Conservation (phyloP, 2,329 filamentous ascomycete species). For the Talaromyces sp. region DNA sequence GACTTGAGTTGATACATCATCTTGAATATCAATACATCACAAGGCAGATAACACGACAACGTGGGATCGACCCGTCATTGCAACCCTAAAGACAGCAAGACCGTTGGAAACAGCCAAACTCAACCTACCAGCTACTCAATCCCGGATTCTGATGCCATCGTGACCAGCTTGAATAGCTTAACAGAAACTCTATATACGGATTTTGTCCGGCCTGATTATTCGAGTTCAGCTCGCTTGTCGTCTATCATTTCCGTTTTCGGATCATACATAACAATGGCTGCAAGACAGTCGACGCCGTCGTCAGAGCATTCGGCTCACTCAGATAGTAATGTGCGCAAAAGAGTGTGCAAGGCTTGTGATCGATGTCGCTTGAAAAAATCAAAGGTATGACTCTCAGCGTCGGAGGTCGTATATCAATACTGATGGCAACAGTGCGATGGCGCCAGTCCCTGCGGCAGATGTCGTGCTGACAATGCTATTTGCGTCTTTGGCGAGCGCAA, state of each 20-base stretch:
- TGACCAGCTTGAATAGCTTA: slow-evolving; percentile 9
- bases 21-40: not conserved
- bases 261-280: slow-evolving; percentile 30
- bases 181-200: not conserved
- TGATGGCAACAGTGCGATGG: slow-evolving; percentile 53
- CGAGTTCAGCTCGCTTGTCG: not conserved
- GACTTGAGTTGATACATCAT: not conserved
- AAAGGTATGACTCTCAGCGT: slow-evolving; percentile 46
- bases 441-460: slow-evolving; percentile 58
- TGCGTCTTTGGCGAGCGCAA: slow-evolving; percentile 65
- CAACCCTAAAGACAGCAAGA: not conserved
- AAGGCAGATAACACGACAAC: not conserved
- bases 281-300: slow-evolving; percentile 39
- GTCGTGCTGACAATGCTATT: slow-evolving; percentile 61
- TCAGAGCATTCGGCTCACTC: slow-evolving; percentile 39
- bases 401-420: not conserved
- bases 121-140: slow-evolving; percentile 5
- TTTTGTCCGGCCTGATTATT: not conserved
- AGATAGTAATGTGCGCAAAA: slow-evolving; percentile 53
- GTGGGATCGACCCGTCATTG: not conserved
- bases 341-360: slow-evolving; percentile 65
- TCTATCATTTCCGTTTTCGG: not conserved
- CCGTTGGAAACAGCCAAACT: not conserved
- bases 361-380: slow-evolving; percentile 64
- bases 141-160: slow-evolving; percentile 19